Evolutionary conservation across 805 yeast genomes (phyloP).

Genomic region (Hanseniaspora clermontiae): DNA sequence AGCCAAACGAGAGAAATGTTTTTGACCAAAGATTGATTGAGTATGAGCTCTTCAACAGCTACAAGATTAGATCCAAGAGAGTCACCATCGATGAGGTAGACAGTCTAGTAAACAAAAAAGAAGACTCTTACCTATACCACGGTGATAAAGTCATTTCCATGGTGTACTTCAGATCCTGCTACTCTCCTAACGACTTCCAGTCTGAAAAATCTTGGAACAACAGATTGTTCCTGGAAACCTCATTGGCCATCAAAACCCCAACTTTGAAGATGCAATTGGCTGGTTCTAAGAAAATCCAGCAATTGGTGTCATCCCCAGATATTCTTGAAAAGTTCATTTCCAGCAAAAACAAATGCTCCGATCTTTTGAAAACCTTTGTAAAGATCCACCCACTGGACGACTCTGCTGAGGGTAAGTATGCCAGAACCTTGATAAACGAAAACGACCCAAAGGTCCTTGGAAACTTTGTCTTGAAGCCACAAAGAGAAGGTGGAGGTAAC

Average conservation of each 20-base stretch:
- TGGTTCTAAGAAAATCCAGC: conserved; percentile 91
- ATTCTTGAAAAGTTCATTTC: conserved; percentile 36
- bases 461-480: conserved; percentile 82
- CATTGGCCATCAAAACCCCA: conserved; percentile 83
- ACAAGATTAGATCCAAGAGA: conserved; percentile 51
- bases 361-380: conserved; percentile 50
- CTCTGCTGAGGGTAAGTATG: conserved; percentile 46
- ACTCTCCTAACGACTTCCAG: conserved; percentile 70
- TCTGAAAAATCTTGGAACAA: conserved; percentile 62
- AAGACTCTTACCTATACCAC: conserved; percentile 39
- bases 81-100: conserved; percentile 51
- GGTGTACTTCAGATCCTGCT: conserved; percentile 83
- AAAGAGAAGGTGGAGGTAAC: conserved; percentile 98
- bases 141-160: conserved; percentile 53
- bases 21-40: conserved; percentile 86
- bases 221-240: conserved; percentile 56
- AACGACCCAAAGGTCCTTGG: conserved; percentile 53
- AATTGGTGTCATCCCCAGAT: conserved; percentile 51
- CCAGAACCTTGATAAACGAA: conserved; percentile 35
- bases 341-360: conserved; percentile 26
- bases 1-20: conserved; percentile 74
- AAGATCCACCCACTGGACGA: conserved; percentile 77
- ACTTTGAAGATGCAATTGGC: conserved; percentile 76
- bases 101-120: conserved; percentile 31
- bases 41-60: conserved; percentile 44